Evolutionary conservation across 495 filamentous ascomycete species (phyloP), one percentile per base, ranked within the genome.

Genomic region (Letharia lupina): DNA sequence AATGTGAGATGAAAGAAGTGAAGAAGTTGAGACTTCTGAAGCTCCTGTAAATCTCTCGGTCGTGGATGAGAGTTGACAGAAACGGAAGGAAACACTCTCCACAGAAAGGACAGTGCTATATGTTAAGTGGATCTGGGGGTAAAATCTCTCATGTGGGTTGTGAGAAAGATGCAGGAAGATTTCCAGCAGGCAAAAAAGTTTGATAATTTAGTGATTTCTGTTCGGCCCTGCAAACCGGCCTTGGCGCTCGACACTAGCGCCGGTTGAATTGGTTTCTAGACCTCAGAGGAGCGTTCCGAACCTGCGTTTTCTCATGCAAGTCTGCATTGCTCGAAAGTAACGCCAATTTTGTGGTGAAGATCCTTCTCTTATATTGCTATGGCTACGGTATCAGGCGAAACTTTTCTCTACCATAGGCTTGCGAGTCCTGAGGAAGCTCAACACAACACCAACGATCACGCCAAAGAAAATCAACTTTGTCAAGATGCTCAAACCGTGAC

Each of bases 381-480:
- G 60, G 60, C 18, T 67, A 65, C 20, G 39, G 56, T 63, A 67
- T 75, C 72, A 81, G 15, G 76, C 75, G 68, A 79, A 74, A 69
- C 74, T 80, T 78, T 77, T 80, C 69, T 75, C 75, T 47, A 35
- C 35, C 35, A 47, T 33, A 23, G 44, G 48, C 64, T 70, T 71
- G 12, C 75, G 71, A 31, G 70, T 75, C 54, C 65, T 67, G 64
- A 83, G 12, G 65, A 75, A 81, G 62, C 77, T 63, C 37, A 75
- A 74, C 33, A 78, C 74, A 47, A 78, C 67, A 11, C 71, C 75
- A 61, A 78, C 68, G 28, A 83, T 71, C 33, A 77, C 73, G 20
- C 75, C 73, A 50, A 82, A 68, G 67, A 82, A 73, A 59, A 77
- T 70, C 13, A 81, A 28, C 68, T 78, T 79, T 50, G 77, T 77